These are phyloP conservation scores for Pneumocystis canis DNA, from an alignment of 1,139 yeast species.

Conservation along the genomic window DNA sequence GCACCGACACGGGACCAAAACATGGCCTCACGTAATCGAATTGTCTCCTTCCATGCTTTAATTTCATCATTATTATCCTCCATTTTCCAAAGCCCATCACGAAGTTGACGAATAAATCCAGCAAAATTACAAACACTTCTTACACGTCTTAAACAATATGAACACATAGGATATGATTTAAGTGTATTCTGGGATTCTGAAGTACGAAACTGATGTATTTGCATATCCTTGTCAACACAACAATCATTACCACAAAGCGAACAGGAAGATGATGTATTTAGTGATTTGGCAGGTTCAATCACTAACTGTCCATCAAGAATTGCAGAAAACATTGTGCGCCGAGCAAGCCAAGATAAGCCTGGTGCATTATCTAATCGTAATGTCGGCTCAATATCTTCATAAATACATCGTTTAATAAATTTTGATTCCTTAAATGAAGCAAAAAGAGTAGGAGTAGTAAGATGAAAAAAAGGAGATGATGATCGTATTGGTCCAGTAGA, in stretches of 20 bases:
- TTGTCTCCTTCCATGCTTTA: conserved; percentile 45
- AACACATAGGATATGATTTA: conserved; percentile 56
- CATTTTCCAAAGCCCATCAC: conserved; percentile 38
- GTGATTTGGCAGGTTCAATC: conserved; percentile 50
- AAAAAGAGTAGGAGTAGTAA: conserved; percentile 7
- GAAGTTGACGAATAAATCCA: conserved; percentile 54
- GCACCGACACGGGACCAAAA: conserved; percentile 77
- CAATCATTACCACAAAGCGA: conserved; percentile 15
- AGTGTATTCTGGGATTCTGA: conserved; percentile 20
- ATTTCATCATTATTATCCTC: conserved; percentile 27
- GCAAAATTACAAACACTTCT: conserved; percentile 68
- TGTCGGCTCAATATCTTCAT: conserved; percentile 70
- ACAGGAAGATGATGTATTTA: conserved; percentile 15
- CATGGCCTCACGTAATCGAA: conserved; percentile 42
- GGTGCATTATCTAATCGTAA: conserved; percentile 46
- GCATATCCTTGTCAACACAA: conserved; percentile 11
- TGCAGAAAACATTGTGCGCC: conserved; percentile 46
- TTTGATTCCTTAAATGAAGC: conserved; percentile 36
- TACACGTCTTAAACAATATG: conserved; percentile 62
- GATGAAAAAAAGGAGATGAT: conserved; percentile 7
- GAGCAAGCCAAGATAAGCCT: conserved; percentile 44
- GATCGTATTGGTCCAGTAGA: conserved; percentile 1
- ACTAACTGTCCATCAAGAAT: conserved; percentile 68
- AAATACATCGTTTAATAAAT: conserved; percentile 49
- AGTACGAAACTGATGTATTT: conserved; percentile 14